These are phyloP conservation scores for Garcileccinum viscosum DNA, from an alignment of 1,284 basidiomycete species.

Conservation along the genomic window DNA sequence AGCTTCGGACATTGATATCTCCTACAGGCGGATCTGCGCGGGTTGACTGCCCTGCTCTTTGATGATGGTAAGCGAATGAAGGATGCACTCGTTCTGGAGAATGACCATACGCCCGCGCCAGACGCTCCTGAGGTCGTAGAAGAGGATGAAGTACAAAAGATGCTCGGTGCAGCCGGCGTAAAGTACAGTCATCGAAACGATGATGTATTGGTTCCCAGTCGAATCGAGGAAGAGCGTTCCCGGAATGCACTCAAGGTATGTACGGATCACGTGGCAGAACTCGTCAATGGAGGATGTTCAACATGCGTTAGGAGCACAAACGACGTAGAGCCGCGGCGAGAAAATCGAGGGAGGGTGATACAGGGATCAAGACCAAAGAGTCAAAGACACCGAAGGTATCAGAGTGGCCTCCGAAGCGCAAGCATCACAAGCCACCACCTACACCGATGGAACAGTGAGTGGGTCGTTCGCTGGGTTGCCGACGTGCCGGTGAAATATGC, in stretches of 20 bases:
- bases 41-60: constrained; percentile 70
- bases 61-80: constrained; percentile 59
- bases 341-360: constrained; percentile 33
- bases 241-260: constrained; percentile 56
- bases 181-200: constrained; percentile 77
- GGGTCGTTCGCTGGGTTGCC: background rate
- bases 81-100: background rate
- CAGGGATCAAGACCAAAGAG: constrained; percentile 18
- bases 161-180: constrained; percentile 64
- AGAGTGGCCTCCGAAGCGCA: constrained; percentile 70
- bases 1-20: constrained; percentile 1
- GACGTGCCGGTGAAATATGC: constrained; percentile 7
- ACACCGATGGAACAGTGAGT: constrained; percentile 60
- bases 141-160: constrained; percentile 59
- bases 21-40: constrained; percentile 59
- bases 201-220: constrained; percentile 69
- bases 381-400: constrained; percentile 41
- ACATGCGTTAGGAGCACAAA: constrained; percentile 33
- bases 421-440: constrained; percentile 57
- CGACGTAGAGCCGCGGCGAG: constrained; percentile 32
- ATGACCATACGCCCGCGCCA: constrained; percentile 17
- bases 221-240: constrained; percentile 68
- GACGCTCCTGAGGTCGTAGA: constrained; percentile 39
- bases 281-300: constrained; percentile 12
- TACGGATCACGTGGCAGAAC: constrained; percentile 28